Base-by-base conservation (phyloP, 2,329 filamentous ascomycete species). In the Fusarium sublunatum region DNA sequence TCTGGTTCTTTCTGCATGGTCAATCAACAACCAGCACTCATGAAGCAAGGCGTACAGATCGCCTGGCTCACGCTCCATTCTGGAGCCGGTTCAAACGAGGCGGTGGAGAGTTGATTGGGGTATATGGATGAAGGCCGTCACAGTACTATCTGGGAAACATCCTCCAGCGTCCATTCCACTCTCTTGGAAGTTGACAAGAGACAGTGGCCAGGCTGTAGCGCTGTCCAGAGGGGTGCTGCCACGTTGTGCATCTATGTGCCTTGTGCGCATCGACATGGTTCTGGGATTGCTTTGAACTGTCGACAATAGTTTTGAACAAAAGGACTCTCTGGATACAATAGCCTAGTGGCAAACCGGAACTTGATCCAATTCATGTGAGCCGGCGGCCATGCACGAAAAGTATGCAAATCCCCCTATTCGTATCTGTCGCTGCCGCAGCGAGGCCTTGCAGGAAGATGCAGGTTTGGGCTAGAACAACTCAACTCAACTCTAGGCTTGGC, bases 321-420 rank as follows among this genome's bases (percentile, higher is more conserved):
- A 47, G 44, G 46, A 15, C 31, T 61, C 41, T 54, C 51, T 54
- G 49, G 34, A 41, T 38, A 51, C 52, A 54, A 53, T 24, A 38
- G 32, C 42, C 39, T 32, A 58, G 53, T 61, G 51, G 44, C 60
- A 46, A 38, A 36, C 52, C 45, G 55, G 53, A 62, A 50, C 41
- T 59, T 49, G 35, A 48, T 46, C 56, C 48, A 44, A 72, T 74
- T 75, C 73, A 75, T 75, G 73, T 75, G 73, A 75, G 73, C 59
- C 53, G 65, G 53, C 57, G 68, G 60, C 53, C 58, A 75, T 75
- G 73, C 72, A 75, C 61, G 69, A 67, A 62, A 67, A 68, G 31
- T 61, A 71, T 72, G 70, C 68, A 70, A 69, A 66, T 53, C 56
- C 56, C 32, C 57, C 48, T 64, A 64, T 66, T 63, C 53, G 55